Conservation (phyloP, 2,329 filamentous ascomycete species). For the Pochonia chlamydosporia region DNA sequence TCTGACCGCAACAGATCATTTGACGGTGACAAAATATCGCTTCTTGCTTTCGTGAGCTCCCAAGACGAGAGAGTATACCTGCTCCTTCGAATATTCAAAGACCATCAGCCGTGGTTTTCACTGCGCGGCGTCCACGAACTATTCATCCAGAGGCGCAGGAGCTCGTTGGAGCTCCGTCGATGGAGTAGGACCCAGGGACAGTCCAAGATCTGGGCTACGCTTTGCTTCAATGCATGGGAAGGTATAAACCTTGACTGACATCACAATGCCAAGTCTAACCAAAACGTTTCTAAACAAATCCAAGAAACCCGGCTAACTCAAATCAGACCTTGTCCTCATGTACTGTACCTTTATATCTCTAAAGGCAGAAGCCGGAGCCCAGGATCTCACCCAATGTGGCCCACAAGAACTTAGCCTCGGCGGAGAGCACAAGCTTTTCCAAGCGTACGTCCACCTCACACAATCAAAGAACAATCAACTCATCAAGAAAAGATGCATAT, state of each 20-base stretch:
- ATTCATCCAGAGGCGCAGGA: conserved; percentile 42
- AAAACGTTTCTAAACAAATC: background rate
- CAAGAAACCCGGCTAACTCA: no score
- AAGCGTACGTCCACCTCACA: conserved; percentile 39
- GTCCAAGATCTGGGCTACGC: conserved; percentile 47
- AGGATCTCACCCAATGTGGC: conserved; percentile 36
- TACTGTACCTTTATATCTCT: conserved; percentile 53
- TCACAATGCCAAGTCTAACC: background rate
- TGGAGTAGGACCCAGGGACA: conserved; percentile 41
- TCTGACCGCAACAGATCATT: conserved; percentile 36
- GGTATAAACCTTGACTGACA: conserved; percentile 33
- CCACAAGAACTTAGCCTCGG: conserved; percentile 40
- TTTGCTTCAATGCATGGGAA: conserved; percentile 57
- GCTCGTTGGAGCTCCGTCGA: conserved; percentile 43
- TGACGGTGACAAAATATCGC: conserved; percentile 47
- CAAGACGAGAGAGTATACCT: conserved; percentile 39
- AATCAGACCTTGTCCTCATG: conserved; percentile 56
- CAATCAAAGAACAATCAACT: background rate
- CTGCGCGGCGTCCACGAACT: conserved; percentile 49
- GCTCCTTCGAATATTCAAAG: conserved; percentile 37
- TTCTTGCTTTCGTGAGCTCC: conserved; percentile 46
- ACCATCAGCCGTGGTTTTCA: conserved; percentile 39
- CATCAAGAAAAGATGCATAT: conserved; percentile 39
- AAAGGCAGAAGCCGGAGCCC: conserved; percentile 47
- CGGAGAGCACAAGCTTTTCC: conserved; percentile 47